phyloP scores from a whole-genome alignment of 306 rosid genomes.

The Sicyos baderoa region DNA sequence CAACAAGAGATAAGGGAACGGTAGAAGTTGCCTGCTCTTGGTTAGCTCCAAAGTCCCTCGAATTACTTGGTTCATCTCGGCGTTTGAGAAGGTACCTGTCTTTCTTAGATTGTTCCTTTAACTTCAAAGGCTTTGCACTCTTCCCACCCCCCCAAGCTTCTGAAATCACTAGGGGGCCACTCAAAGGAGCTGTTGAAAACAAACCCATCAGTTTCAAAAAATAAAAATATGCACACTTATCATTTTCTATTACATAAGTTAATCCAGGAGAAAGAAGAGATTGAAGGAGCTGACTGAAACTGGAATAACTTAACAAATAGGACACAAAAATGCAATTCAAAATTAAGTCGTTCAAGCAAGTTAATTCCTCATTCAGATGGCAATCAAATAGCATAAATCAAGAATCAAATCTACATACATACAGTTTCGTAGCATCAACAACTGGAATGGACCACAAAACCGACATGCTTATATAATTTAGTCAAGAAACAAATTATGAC shows the following conservation, averaged over 20 bases:
- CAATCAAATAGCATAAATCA: background rate
- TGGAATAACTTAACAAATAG: too few species aligned
- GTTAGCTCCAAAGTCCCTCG: slow-evolving; percentile 12
- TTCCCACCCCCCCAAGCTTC: slow-evolving; percentile 67
- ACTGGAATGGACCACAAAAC: background rate
- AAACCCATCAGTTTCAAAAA: slow-evolving; percentile 27
- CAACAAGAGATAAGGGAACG: slow-evolving; percentile 33
- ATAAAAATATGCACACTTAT: background rate
- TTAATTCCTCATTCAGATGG: background rate
- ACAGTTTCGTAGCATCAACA: background rate
- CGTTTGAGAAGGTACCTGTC: slow-evolving; percentile 82
- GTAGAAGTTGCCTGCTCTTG: slow-evolving; percentile 34
- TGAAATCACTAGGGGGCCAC: slow-evolving; percentile 87
- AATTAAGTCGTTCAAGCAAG: slow-evolving; percentile 3
- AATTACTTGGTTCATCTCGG: slow-evolving; percentile 55
- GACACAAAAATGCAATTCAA: too few species aligned
- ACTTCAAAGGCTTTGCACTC: slow-evolving; percentile 49
- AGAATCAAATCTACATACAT: background rate
- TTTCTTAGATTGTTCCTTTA: slow-evolving; percentile 54
- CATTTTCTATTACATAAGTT: background rate
- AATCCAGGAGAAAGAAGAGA: background rate
- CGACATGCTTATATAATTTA: background rate
- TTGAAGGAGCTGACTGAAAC: background rate
- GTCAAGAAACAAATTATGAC: background rate
- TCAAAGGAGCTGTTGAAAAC: slow-evolving; percentile 73